Evolutionary conservation across 1,139 yeast species (phyloP).

Genomic region (Debaryomyces psychrophilus): DNA sequence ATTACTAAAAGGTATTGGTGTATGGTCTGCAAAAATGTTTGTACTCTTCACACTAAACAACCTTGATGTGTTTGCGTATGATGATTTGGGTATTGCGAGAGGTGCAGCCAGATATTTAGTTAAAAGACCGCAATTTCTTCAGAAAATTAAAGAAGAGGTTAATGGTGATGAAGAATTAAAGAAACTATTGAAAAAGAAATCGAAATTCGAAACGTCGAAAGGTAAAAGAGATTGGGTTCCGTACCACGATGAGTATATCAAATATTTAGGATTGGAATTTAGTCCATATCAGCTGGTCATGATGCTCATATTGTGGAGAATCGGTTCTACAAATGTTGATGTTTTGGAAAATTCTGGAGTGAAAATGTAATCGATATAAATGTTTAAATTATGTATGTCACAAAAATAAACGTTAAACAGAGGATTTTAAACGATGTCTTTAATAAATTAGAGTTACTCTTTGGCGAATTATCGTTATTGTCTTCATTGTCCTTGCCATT

Average conservation of each 20-base stretch:
- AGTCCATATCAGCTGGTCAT: slow-evolving; percentile 70
- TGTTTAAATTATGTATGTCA: background rate
- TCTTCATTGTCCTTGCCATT: slow-evolving; percentile 27
- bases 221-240: slow-evolving; percentile 60
- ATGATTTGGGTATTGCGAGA: slow-evolving; percentile 83
- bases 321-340: slow-evolving; percentile 61
- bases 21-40: slow-evolving; percentile 93
- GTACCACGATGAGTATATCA: slow-evolving; percentile 59
- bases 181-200: slow-evolving; percentile 34
- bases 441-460: slow-evolving; percentile 2
- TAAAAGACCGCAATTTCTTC: slow-evolving; percentile 54
- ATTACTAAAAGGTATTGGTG: slow-evolving; percentile 76
- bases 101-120: slow-evolving; percentile 70
- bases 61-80: slow-evolving; percentile 71
- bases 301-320: slow-evolving; percentile 76
- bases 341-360: slow-evolving; percentile 34
- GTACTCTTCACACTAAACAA: slow-evolving; percentile 67
- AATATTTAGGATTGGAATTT: slow-evolving; percentile 58
- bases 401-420: slow-evolving; percentile 4
- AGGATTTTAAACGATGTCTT: slow-evolving; percentile 1
- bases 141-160: slow-evolving; percentile 40
- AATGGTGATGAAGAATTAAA: slow-evolving; percentile 33
- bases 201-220: slow-evolving; percentile 42
- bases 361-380: slow-evolving; percentile 6
- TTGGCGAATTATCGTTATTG: background rate